These are phyloP conservation scores for Aspergillus baeticus DNA, from an alignment of 495 filamentous ascomycete genomes.

Conservation along the genomic window DNA sequence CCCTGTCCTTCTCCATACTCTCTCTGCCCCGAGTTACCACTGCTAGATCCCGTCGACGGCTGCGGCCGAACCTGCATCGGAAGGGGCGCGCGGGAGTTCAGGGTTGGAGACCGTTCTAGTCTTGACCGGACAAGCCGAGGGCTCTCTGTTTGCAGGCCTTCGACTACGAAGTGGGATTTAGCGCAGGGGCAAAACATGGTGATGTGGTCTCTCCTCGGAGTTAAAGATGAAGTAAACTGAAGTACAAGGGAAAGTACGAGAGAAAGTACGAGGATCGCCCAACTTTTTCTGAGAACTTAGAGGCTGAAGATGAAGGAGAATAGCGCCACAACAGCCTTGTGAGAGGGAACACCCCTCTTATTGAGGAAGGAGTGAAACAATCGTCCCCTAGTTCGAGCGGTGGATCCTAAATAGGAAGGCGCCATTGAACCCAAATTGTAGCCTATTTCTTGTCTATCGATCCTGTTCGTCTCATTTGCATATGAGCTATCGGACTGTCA, in stretches of 20 bases:
- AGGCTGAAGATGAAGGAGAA: neutral
- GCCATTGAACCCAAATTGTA: slow-evolving; percentile 4
- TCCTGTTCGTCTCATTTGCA: neutral
- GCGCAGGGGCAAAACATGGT: slow-evolving; percentile 15
- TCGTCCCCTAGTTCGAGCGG: neutral
- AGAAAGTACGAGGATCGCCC: neutral
- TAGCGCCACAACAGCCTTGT: neutral
- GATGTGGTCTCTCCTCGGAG: neutral
- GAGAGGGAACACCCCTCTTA: neutral
- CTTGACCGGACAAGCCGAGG: slow-evolving; percentile 16
- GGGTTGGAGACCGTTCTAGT: neutral
- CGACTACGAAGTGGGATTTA: slow-evolving; percentile 11
- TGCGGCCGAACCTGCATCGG: slow-evolving; percentile 10
- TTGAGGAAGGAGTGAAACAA: neutral
- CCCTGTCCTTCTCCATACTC: neutral
- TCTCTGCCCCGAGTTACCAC: neutral
- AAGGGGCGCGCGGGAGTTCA: slow-evolving; percentile 7
- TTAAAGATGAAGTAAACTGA: too few relatives aligned
- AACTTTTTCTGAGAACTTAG: neutral
- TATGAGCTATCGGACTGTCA: neutral
- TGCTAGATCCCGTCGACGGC: neutral
- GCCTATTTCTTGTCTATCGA: neutral
- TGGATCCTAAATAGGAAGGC: slow-evolving; percentile 2
- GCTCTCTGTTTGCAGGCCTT: slow-evolving; percentile 13
- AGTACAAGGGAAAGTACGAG: neutral